Conservation (phyloP, 2,329 filamentous ascomycete genomes). For the Cercospora zeae-maydis region DNA sequence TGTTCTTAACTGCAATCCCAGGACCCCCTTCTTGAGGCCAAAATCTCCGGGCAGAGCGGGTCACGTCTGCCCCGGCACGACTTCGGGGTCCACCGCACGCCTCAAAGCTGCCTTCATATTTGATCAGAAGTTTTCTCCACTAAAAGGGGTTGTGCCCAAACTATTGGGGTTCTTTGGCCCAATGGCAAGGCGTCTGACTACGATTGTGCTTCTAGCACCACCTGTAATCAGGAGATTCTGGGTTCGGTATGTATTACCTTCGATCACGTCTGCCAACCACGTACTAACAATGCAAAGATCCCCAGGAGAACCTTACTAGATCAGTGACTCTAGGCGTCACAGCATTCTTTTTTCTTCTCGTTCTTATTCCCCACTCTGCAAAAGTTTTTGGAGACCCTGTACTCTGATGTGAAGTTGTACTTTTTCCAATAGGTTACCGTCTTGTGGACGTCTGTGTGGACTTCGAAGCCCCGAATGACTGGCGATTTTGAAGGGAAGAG, state of each 20-base stretch:
- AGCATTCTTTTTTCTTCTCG: not conserved
- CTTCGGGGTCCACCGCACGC: not conserved
- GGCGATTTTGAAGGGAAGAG: not conserved
- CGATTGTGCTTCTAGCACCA: conserved; percentile 29
- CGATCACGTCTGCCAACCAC: not conserved
- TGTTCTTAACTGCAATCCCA: too few relatives aligned
- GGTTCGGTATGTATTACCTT: conserved; percentile 23
- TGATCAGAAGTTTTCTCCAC: not conserved
- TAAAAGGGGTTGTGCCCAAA: not conserved
- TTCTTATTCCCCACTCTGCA: not conserved
- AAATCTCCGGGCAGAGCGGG: not conserved
- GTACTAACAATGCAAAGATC: not conserved
- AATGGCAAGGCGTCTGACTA: conserved; percentile 55
- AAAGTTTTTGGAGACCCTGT: not conserved
- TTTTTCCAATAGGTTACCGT: not conserved
- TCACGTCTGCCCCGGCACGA: not conserved
- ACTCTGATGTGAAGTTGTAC: not conserved
- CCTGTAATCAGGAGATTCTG: conserved; percentile 41
- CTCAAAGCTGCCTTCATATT: not conserved
- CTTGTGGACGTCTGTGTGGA: too few relatives aligned
- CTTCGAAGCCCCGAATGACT: not conserved
- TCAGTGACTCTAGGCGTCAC: not conserved
- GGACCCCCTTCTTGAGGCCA: not conserved
- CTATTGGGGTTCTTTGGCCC: conserved; percentile 41
- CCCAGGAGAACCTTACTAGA: not conserved